Base-by-base conservation (phyloP, 192 early-diverging fungal species). In the Allomyces macrogynus region DNA sequence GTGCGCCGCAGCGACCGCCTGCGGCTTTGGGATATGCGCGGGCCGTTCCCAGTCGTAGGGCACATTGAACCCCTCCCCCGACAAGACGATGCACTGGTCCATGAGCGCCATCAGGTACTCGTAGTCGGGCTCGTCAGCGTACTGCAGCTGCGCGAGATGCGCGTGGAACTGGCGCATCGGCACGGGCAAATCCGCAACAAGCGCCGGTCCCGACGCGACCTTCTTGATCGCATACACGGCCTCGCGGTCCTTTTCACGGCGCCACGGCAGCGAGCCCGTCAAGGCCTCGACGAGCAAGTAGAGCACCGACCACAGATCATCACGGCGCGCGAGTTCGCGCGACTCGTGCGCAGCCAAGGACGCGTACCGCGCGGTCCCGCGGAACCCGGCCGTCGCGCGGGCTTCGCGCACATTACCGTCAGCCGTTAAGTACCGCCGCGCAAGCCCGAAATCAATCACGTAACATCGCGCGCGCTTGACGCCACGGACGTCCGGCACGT, bases 231-330 rank as follows among this genome's bases (percentile, higher is more conserved):
- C 26, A 49, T 69, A 67, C 22, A 67, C 62, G n/a, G 67, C 65
- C 7, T 60, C 49, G 25, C 40, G 44, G 25, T 67, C 76, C 71
- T 81, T 81, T 64, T 78, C 79, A 63, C 68, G 71, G n/a, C 79
- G 78, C 81, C 81, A 83, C 23, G 81, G 81, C 12, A 83, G 70
- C 43, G 32, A 40, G 8, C 81, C 81, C 4, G 54, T 71, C 12
- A 78, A 54, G 65, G 77, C 79, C 69, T 83, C 81, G 23, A 81
- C 71, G 4, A 79, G 26, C 11, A 78, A 23, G 66, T 83, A 83
- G 62, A 83, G 78, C 10, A 80, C 67, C 1, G 77, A 77, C 81
- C 79, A 81, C 16, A 83, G 64, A 69, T 83, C 81, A 64, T 83
- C 81, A 9, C 73, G 79, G 10, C 79, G 71, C n/a, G 77, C 72